Evolutionary conservation across 1,139 yeast genomes (phyloP).

Genomic region (Arxiozyma slooffiae): DNA sequence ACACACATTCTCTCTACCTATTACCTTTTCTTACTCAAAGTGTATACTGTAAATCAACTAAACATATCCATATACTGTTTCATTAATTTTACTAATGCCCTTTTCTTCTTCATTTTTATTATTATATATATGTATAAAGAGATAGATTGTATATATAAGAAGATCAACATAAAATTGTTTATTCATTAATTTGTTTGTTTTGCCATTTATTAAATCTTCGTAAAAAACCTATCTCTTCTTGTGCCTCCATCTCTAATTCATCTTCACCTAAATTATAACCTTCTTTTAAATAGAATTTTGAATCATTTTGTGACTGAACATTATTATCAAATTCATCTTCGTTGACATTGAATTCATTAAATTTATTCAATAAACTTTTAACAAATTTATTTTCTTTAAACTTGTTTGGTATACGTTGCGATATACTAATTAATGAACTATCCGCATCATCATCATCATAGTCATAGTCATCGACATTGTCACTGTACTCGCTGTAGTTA

Average conservation of each 20-base stretch:
- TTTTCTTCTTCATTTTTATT: no score
- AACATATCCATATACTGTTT: no score
- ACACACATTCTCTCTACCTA: no score
- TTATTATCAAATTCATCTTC: slow-evolving; percentile 27
- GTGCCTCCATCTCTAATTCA: slow-evolving; percentile 9
- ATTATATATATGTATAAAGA: no score
- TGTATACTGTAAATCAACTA: not conserved
- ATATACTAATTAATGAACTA: not conserved
- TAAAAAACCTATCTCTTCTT: slow-evolving; percentile 6
- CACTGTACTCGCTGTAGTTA: not conserved
- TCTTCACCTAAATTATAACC: slow-evolving; percentile 23
- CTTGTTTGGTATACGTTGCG: not conserved
- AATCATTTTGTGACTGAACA: slow-evolving; percentile 11
- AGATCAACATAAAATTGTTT: not conserved
- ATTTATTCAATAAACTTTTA: slow-evolving; percentile 14
- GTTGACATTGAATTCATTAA: slow-evolving; percentile 24
- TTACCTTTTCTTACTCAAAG: no score
- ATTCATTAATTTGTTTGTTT: not conserved
- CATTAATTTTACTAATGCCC: no score
- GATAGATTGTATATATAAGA: no score
- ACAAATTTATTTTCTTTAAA: slow-evolving; percentile 4
- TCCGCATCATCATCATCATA: not conserved
- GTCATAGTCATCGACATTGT: not conserved
- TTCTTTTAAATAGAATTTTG: slow-evolving; percentile 19
- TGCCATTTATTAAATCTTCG: slow-evolving; percentile 1